These are phyloP conservation scores for Neurospora discreta DNA, from an alignment of 495 filamentous ascomycete genomes.

Conservation along the genomic window DNA sequence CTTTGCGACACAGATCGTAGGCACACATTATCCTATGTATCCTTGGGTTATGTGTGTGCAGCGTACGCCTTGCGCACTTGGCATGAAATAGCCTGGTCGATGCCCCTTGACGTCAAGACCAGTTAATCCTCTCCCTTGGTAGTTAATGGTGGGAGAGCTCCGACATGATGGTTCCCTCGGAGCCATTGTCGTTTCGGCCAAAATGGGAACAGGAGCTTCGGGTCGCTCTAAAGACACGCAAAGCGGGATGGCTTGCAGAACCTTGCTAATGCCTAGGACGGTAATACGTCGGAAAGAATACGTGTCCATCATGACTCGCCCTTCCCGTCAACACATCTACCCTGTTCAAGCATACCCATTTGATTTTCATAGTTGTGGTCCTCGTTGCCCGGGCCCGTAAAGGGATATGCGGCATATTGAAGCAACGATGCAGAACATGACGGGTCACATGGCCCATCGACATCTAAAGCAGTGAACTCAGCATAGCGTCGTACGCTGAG, in stretches of 20 bases:
- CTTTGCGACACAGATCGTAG: neutral
- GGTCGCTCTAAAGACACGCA: neutral
- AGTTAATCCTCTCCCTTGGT: neutral
- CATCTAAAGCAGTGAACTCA: neutral
- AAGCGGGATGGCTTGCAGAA: neutral
- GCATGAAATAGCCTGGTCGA: neutral
- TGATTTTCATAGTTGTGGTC: neutral
- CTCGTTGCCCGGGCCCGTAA: neutral
- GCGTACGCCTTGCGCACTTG: neutral
- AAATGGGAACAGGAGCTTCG: neutral
- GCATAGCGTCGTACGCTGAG: neutral
- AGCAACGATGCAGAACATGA: neutral
- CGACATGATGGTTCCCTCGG: neutral
- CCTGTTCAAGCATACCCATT: neutral
- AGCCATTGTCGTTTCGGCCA: neutral
- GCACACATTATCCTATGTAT: neutral
- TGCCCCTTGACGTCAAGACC: neutral
- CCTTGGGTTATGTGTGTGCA: neutral
- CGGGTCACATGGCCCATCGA: neutral
- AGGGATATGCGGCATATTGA: neutral
- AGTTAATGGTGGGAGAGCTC: neutral
- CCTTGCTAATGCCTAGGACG: neutral
- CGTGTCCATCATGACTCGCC: neutral
- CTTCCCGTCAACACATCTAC: neutral
- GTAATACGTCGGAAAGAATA: neutral